Evolutionary conservation across 2,329 filamentous ascomycete species (phyloP).

Genomic region (Curvularia sp.): DNA sequence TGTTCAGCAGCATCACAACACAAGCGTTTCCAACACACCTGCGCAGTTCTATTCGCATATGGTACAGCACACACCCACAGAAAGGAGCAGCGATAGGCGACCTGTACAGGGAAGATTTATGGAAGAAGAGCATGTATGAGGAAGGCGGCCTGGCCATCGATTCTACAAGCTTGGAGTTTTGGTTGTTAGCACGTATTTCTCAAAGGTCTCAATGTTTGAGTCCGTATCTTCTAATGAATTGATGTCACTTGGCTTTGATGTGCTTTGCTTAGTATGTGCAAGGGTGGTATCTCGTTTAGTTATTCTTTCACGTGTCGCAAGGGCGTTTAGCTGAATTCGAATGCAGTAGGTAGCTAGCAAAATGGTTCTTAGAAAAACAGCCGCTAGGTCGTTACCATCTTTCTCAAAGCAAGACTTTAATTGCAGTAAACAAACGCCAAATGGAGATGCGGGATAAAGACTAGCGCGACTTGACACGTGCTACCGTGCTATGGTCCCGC

Average conservation of each 20-base stretch:
- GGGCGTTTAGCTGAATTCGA: too few species aligned
- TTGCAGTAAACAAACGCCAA: not conserved
- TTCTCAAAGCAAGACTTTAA: not conserved
- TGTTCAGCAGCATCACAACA: not conserved
- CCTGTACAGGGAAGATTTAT: constrained; percentile 18
- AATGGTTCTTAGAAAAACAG: too few species aligned
- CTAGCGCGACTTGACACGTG: constrained; percentile 20
- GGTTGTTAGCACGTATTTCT: not conserved
- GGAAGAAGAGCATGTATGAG: constrained; percentile 14
- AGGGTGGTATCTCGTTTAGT: not conserved
- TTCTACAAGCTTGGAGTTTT: not conserved
- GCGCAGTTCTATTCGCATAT: not conserved
- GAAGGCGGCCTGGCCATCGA: not conserved
- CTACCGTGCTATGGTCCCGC: constrained; percentile 18
- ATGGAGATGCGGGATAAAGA: not conserved
- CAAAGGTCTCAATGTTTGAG: not conserved
- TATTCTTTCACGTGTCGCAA: not conserved
- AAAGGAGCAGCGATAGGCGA: constrained; percentile 5
- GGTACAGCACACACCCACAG: constrained; percentile 4
- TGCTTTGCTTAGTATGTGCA: not conserved
- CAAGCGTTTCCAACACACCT: not conserved
- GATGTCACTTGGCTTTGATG: not conserved
- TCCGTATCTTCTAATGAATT: not conserved
- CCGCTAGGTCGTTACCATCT: not conserved
- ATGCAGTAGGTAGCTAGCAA: too few species aligned